Evolutionary conservation across 1,284 basidiomycete genomes (phyloP).

Genomic region (Coniophora puteana): DNA sequence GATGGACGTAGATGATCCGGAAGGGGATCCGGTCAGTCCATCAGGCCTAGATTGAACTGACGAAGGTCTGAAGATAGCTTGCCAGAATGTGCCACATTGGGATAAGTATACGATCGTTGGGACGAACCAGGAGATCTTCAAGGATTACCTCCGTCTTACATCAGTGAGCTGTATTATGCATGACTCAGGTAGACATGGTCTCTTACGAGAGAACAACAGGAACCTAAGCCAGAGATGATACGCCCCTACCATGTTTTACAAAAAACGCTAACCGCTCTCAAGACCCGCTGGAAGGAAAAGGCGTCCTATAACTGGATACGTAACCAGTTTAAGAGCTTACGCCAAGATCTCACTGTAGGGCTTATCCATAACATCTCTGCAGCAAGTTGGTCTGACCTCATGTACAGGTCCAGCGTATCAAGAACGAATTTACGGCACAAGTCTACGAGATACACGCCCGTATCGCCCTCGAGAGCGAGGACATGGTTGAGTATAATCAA

Average conservation of each 20-base stretch:
- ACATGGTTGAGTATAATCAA: slow-evolving; percentile 99
- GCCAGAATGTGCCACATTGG: slow-evolving; percentile 94
- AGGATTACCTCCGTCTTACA: slow-evolving; percentile 93
- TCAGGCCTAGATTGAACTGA: slow-evolving; percentile 6
- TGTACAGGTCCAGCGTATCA: slow-evolving; percentile 96
- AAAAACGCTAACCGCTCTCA: slow-evolving; percentile 85
- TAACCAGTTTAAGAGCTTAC: slow-evolving; percentile 96
- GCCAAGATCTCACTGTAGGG: slow-evolving; percentile 95
- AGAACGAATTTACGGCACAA: slow-evolving; percentile 96
- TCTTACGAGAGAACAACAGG: slow-evolving; percentile 42
- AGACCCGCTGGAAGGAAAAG: slow-evolving; percentile 85
- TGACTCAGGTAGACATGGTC: too few relatives aligned
- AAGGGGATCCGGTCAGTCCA: slow-evolving; percentile 63
- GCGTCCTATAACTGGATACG: slow-evolving; percentile 91
- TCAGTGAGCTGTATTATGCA: slow-evolving; percentile 59
- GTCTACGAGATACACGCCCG: slow-evolving; percentile 99
- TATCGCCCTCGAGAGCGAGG: slow-evolving; percentile 92
- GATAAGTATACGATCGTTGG: slow-evolving; percentile 95
- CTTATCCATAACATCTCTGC: slow-evolving; percentile 10
- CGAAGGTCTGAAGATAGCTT: slow-evolving; percentile 10
- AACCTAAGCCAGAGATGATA: slow-evolving; percentile 93
- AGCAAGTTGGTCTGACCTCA: slow-evolving; percentile 15
- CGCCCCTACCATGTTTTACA: slow-evolving; percentile 85
- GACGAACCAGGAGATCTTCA: slow-evolving; percentile 85
- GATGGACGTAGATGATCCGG: slow-evolving; percentile 56